These are phyloP conservation scores for Cutaneotrichosporon cavernicola DNA, from an alignment of 1,284 basidiomycete genomes.

Conservation along the genomic window DNA sequence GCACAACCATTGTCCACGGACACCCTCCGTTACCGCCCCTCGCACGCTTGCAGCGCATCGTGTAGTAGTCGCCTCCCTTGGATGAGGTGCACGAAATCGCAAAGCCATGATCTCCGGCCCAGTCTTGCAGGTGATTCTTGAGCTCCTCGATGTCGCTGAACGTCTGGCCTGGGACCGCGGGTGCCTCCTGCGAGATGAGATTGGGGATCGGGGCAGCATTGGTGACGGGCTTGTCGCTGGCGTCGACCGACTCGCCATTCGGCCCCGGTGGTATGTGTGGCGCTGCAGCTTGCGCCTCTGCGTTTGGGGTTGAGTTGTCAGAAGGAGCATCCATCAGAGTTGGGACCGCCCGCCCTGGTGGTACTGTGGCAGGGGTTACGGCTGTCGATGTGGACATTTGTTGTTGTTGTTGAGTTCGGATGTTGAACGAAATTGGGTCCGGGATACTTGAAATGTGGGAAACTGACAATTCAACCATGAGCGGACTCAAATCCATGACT, in stretches of 20 bases:
- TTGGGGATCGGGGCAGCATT: neutral
- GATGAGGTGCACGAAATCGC: neutral
- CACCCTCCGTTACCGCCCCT: neutral
- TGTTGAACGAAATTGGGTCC: neutral
- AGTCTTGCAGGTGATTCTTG: neutral
- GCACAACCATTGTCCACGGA: conserved; percentile 1
- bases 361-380: too few species aligned
- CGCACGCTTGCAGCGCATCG: neutral
- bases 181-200: neutral
- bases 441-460: neutral
- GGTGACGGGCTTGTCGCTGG: neutral
- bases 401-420: neutral
- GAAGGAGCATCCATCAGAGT: too few species aligned
- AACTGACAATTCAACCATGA: neutral
- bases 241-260: neutral
- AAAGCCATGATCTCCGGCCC: neutral
- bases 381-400: neutral
- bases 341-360: too few species aligned
- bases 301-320: too few species aligned
- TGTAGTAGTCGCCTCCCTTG: neutral
- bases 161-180: neutral
- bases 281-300: too few species aligned
- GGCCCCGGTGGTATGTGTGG: neutral
- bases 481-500: neutral
- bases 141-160: conserved; percentile 1